Evolutionary conservation across 345 rosid genomes (phyloP).

Genomic region (Crucihimalaya himalaica): DNA sequence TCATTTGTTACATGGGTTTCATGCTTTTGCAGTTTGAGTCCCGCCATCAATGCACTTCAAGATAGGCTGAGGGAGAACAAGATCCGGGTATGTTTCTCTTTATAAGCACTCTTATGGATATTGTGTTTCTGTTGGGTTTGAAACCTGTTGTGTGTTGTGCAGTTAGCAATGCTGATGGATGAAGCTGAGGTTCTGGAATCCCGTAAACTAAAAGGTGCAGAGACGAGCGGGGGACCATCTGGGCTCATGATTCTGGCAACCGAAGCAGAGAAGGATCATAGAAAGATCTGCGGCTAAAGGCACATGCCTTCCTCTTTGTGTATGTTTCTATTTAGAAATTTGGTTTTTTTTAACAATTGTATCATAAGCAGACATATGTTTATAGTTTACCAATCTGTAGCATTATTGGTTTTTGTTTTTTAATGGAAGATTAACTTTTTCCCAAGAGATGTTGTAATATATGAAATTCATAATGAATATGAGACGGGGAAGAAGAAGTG

Average conservation of each 20-base stretch:
- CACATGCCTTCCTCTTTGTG: constrained; percentile 11
- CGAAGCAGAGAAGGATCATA: constrained; percentile 58
- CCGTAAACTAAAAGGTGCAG: constrained; percentile 48
- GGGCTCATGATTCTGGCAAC: constrained; percentile 47
- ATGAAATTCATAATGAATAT: background rate
- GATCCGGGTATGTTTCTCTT: constrained; percentile 59
- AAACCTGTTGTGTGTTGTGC: constrained; percentile 27
- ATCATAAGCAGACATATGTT: constrained; percentile 18
- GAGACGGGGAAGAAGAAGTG: background rate
- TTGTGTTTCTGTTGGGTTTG: background rate
- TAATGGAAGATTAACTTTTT: constrained; percentile 12
- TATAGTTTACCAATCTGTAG: constrained; percentile 7
- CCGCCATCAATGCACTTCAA: constrained; percentile 84
- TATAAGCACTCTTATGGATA: constrained; percentile 3
- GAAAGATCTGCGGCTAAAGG: constrained; percentile 2
- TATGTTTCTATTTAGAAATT: constrained; percentile 7
- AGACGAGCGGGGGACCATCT: constrained; percentile 45
- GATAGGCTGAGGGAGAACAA: constrained; percentile 87
- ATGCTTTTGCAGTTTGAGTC: constrained; percentile 71
- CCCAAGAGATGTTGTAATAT: too few species aligned
- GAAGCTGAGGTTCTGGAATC: constrained; percentile 71
- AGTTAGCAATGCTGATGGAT: constrained; percentile 59
- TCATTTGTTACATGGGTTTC: constrained; percentile 22
- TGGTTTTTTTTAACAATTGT: constrained; percentile 18
- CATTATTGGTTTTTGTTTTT: background rate